phyloP scores from a whole-genome alignment of 2,329 filamentous ascomycete species.

The Aspergillus pseudoviridinutans region DNA sequence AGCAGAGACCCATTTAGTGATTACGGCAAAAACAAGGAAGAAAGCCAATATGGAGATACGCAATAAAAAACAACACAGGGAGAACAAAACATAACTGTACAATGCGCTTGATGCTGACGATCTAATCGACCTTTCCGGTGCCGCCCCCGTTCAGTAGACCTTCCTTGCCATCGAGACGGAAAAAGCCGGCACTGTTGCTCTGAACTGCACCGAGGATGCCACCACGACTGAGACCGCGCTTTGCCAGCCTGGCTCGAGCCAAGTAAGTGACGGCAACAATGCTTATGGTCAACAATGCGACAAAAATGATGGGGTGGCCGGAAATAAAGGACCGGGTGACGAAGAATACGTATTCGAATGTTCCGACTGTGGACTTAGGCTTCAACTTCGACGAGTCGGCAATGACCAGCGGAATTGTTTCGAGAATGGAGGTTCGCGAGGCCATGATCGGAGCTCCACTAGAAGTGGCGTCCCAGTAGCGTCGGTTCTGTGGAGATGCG shows the following conservation, averaged over 20 bases:
- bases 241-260: constrained; percentile 30
- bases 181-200: constrained; percentile 39
- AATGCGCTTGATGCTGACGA: constrained; percentile 16
- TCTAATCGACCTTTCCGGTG: constrained; percentile 47
- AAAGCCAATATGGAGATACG: constrained; percentile 1
- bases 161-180: constrained; percentile 48
- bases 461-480: constrained; percentile 90
- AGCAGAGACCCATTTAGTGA: background rate
- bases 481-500: constrained; percentile 62
- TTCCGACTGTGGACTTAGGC: constrained; percentile 48
- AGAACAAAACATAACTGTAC: constrained; percentile 28
- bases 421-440: constrained; percentile 83
- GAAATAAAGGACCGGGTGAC: constrained; percentile 40
- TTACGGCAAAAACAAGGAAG: background rate
- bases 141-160: constrained; percentile 40
- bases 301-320: constrained; percentile 42
- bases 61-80: constrained; percentile 8
- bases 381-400: constrained; percentile 46
- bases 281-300: constrained; percentile 36
- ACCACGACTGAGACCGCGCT: constrained; percentile 25
- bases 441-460: constrained; percentile 87
- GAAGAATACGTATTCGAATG: constrained; percentile 46
- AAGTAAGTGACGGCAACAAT: constrained; percentile 31
- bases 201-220: constrained; percentile 34
- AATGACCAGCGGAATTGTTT: constrained; percentile 61